phyloP scores from a whole-genome alignment of 495 filamentous ascomycete genomes.

The Penicillium longicatenatum region DNA sequence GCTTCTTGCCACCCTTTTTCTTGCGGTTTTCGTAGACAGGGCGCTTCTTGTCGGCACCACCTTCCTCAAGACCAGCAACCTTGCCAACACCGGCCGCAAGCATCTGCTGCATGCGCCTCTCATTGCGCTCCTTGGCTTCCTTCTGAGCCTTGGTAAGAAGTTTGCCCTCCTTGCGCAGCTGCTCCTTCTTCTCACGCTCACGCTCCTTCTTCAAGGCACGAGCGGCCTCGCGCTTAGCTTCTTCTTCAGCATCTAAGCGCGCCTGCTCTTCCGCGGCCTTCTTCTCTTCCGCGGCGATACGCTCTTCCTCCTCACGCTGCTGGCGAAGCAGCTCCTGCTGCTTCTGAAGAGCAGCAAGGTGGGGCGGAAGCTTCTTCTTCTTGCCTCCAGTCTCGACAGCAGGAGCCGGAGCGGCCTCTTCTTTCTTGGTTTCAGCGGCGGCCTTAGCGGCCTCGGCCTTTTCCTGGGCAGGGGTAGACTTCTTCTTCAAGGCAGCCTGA shows the following conservation, averaged over 20 bases:
- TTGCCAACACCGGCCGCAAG: conserved; percentile 75
- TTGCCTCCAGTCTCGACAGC: conserved; percentile 63
- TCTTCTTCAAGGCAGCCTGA: conserved; percentile 67
- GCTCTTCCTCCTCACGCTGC: conserved; percentile 75
- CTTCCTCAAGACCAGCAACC: conserved; percentile 71
- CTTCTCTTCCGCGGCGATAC: conserved; percentile 69
- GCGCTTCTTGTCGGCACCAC: conserved; percentile 72
- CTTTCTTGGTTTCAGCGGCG: conserved; percentile 46
- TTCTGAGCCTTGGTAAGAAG: conserved; percentile 92
- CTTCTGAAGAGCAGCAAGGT: conserved; percentile 80
- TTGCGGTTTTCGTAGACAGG: conserved; percentile 70
- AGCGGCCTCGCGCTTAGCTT: conserved; percentile 69
- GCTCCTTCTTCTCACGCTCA: conserved; percentile 93
- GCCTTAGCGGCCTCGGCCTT: conserved; percentile 39
- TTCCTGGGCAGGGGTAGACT: conserved; percentile 37
- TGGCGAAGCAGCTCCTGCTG: conserved; percentile 83
- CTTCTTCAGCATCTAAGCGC: conserved; percentile 71
- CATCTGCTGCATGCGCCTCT: conserved; percentile 93
- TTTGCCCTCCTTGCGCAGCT: conserved; percentile 93
- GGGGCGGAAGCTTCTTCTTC: conserved; percentile 88
- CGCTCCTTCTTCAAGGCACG: conserved; percentile 86
- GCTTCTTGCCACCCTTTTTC: conserved; percentile 74
- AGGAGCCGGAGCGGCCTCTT: conserved; percentile 36
- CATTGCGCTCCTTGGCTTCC: conserved; percentile 78
- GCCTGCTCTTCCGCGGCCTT: conserved; percentile 70